Evolutionary conservation across 2,329 filamentous ascomycete species (phyloP), one percentile per base, ranked within the genome.

Genomic region (Chrysoporthe deuterocubensis): DNA sequence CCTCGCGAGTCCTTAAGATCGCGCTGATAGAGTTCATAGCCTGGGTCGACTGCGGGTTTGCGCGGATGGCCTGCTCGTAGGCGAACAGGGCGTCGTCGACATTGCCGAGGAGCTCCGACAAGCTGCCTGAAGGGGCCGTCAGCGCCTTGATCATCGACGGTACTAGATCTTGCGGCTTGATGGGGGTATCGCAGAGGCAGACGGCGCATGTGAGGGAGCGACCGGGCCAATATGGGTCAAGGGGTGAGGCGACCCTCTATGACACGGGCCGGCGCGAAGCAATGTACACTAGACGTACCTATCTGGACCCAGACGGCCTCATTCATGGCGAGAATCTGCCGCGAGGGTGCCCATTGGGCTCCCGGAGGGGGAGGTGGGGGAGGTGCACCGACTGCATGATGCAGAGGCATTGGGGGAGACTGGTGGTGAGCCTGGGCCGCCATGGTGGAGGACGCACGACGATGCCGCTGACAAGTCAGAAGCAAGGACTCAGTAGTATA

Each of bases 21-120:
- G 92, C 89, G 68, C 94, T 96, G 72, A 98, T 97, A 70, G 94
- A 92, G 74, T 94, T 96, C 92, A 98, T 95, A 42, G 96, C 96
- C 0, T 89, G 88, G 62, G 96, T 91, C 21, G 95, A 98, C 82
- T 92, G 93, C 59, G 89, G 88, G 76, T 98, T 98, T 78, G 94
- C 92, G 73, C 89, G 87, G 70, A 98, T 85, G 54, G 94, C 96
- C 77, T 92, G 91, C 79, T 98, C 94, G 79, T 97, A 99, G 57
- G 94, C 92, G 72, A 89, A 85, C 84, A 96, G 92, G 62, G 95
- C 95, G 76, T 95, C 93, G 70, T 98, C 95, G 56, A 92, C 85
- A 75, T 96, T 92, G 72, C 93, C 92, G 82, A 97, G 88, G 74
- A 96, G 82, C 82, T 99, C 95, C 32, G 93, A 92, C 70, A 97